These are phyloP conservation scores for Backusella australiensis DNA, from an alignment of 192 early-diverging fungal genomes.

Conservation along the genomic window DNA sequence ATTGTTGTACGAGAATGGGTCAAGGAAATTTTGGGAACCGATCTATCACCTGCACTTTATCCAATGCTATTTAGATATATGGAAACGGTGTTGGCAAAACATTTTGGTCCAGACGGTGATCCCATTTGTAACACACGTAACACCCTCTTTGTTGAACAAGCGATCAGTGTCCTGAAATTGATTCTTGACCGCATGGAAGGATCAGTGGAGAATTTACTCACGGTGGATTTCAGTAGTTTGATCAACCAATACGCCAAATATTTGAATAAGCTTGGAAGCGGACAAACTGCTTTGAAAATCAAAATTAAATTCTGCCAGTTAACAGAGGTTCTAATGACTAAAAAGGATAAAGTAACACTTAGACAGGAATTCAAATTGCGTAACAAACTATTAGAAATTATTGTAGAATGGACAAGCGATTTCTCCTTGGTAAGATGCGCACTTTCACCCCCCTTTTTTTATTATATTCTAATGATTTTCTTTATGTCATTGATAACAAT, in stretches of 20 bases:
- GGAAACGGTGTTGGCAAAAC: slow-evolving; percentile 56
- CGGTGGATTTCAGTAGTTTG: slow-evolving; percentile 69
- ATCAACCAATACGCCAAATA: slow-evolving; percentile 69
- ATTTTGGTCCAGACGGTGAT: slow-evolving; percentile 66
- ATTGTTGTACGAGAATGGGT: slow-evolving; percentile 73
- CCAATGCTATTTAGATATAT: slow-evolving; percentile 60
- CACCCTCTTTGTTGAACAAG: slow-evolving; percentile 75
- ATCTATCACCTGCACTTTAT: slow-evolving; percentile 70
- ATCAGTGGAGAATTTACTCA: slow-evolving; percentile 51
- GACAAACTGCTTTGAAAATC: slow-evolving; percentile 59
- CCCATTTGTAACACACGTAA: slow-evolving; percentile 41
- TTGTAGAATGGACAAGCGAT: slow-evolving; percentile 80
- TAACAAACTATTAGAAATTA: slow-evolving; percentile 67
- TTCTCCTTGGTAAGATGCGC: slow-evolving; percentile 50
- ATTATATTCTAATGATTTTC: not conserved
- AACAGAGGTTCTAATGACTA: slow-evolving; percentile 68
- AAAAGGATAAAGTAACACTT: slow-evolving; percentile 71
- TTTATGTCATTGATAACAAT: not conserved
- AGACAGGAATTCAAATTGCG: slow-evolving; percentile 72
- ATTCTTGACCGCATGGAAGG: slow-evolving; percentile 71
- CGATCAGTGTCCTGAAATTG: slow-evolving; percentile 69
- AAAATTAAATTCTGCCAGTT: slow-evolving; percentile 77
- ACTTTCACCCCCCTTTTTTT: not conserved
- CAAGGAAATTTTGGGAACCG: slow-evolving; percentile 75
- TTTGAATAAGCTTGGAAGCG: slow-evolving; percentile 60